Conservation (phyloP, 2,329 filamentous ascomycete species). For the Cordyceps cateniannulata region DNA sequence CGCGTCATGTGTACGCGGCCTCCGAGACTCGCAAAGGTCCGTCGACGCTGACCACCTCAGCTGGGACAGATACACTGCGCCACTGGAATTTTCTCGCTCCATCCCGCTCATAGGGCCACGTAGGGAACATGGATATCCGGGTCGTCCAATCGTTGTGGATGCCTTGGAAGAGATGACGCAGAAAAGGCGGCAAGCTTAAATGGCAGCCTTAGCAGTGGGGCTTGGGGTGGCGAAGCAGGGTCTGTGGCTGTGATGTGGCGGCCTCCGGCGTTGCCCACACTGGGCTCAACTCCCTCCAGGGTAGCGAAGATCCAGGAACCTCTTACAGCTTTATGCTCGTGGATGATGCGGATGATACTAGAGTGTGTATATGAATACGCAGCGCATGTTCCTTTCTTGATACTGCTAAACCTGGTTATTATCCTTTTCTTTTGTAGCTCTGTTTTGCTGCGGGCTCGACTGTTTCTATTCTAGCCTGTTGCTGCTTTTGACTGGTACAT, state of each 20-base stretch:
- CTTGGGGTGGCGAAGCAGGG: conserved; percentile 2
- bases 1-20: conserved; percentile 8
- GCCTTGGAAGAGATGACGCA: conserved; percentile 3
- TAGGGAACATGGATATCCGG: not conserved
- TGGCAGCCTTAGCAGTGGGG: not conserved
- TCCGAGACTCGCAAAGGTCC: not conserved
- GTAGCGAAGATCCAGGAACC: too few species aligned
- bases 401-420: too few species aligned
- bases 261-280: not conserved
- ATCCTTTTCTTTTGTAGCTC: too few species aligned
- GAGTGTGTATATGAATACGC: too few species aligned
- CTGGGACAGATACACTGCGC: not conserved
- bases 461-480: too few species aligned
- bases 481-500: too few species aligned
- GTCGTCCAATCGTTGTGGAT: not conserved
- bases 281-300: not conserved
- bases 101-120: conserved; percentile 4
- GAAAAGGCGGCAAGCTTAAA: conserved; percentile 2
- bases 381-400: too few species aligned
- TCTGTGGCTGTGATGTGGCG: not conserved
- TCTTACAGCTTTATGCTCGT: too few species aligned
- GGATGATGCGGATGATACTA: too few species aligned
- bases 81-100: conserved; percentile 5
- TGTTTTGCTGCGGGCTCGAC: too few species aligned
- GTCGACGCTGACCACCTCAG: not conserved